These are phyloP conservation scores for Salinomyces thailandicus DNA, from an alignment of 2,329 filamentous ascomycete genomes.

Conservation along the genomic window DNA sequence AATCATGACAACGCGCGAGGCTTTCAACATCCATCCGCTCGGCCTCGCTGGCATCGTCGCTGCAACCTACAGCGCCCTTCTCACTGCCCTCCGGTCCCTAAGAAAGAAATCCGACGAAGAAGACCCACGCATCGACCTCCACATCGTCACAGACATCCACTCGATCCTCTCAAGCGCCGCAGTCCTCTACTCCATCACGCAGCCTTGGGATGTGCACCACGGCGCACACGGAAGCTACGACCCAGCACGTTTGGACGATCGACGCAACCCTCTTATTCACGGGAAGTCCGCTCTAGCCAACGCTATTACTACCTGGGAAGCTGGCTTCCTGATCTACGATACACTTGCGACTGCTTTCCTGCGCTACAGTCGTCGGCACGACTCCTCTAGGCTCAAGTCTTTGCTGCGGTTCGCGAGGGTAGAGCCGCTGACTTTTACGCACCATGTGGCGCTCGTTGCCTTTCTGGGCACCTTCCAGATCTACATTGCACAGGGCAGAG, in stretches of 20 bases:
- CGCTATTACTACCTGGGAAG: conserved; percentile 13
- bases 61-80: neutral
- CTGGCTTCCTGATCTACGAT: conserved; percentile 16
- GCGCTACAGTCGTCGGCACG: conserved; percentile 8
- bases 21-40: neutral
- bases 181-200: neutral
- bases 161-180: neutral
- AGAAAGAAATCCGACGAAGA: neutral
- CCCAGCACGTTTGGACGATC: neutral
- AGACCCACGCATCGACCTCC: neutral
- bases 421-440: neutral
- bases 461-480: conserved; percentile 10
- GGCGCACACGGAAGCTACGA: neutral
- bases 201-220: neutral
- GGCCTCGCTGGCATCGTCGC: neutral
- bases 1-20: no score
- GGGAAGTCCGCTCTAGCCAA: conserved; percentile 12
- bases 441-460: conserved; percentile 5
- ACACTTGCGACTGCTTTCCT: conserved; percentile 4
- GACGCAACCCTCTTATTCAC: conserved; percentile 9
- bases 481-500: conserved; percentile 12
- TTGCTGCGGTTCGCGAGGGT: neutral
- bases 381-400: neutral
- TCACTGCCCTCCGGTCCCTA: no score
- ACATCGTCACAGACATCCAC: neutral